phyloP scores from a whole-genome alignment of 352 stramenopile species.

The Phytophthora europaea region DNA sequence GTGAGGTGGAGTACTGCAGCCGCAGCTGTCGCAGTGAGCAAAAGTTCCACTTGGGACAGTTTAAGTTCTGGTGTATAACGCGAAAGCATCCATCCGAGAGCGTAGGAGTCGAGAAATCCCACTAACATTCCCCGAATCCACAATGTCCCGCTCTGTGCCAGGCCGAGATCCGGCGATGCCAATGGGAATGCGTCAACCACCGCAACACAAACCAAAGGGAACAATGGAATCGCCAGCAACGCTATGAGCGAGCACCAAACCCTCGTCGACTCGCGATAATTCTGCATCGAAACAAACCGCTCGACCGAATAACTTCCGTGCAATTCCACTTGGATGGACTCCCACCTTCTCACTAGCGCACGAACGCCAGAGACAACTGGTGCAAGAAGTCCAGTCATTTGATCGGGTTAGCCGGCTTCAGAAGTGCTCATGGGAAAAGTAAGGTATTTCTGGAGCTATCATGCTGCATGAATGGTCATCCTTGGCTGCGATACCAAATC shows the following conservation, averaged over 20 bases:
- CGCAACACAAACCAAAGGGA: constrained; percentile 21
- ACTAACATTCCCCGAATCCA: constrained; percentile 18
- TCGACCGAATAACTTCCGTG: constrained; percentile 30
- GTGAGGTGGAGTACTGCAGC: not conserved
- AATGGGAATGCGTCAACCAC: constrained; percentile 23
- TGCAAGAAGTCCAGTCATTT: not conserved
- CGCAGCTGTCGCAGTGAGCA: constrained; percentile 9
- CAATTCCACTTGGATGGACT: constrained; percentile 29
- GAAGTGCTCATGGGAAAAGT: no score
- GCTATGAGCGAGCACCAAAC: constrained; percentile 11
- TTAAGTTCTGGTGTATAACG: constrained; percentile 20
- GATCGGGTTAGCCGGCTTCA: not conserved
- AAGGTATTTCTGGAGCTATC: no score
- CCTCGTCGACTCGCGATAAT: constrained; percentile 19
- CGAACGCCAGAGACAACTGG: constrained; percentile 4
- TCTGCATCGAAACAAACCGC: constrained; percentile 15
- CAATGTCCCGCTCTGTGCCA: constrained; percentile 15
- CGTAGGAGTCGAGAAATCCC: constrained; percentile 11
- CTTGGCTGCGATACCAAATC: no score
- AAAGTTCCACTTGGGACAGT: not conserved
- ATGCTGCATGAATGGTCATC: no score
- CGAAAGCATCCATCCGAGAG: constrained; percentile 19
- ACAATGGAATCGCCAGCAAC: constrained; percentile 7
- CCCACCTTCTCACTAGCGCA: constrained; percentile 23
- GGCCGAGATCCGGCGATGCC: constrained; percentile 23